These are phyloP conservation scores for Elsinoe arachidis DNA, from an alignment of 2,329 filamentous ascomycete genomes.

Conservation along the genomic window DNA sequence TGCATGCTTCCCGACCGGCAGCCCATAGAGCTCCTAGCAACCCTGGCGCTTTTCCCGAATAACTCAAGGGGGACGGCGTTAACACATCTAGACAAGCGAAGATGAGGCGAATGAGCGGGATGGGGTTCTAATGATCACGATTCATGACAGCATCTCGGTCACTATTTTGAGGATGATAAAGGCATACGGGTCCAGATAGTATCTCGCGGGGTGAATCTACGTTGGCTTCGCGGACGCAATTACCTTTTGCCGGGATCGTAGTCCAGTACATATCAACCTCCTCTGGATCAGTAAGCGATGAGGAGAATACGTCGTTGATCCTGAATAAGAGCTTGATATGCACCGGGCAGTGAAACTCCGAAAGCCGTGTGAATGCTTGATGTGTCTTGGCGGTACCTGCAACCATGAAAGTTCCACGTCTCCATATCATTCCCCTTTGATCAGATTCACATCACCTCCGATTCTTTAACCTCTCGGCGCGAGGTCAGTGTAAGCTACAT, in stretches of 20 bases:
- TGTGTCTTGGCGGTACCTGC: background rate
- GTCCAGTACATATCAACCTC: too few relatives aligned
- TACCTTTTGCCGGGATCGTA: too few relatives aligned
- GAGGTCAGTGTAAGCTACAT: background rate
- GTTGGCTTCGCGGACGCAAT: too few relatives aligned
- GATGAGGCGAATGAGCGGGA: too few relatives aligned
- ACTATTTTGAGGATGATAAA: too few relatives aligned
- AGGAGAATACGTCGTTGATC: background rate
- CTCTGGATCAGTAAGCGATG: too few relatives aligned
- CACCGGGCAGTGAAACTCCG: background rate
- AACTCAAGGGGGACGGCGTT: background rate
- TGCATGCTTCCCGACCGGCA: background rate
- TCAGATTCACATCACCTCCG: too few relatives aligned
- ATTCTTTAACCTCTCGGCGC: background rate
- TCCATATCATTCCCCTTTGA: background rate
- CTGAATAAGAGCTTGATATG: background rate
- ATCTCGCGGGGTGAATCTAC: too few relatives aligned
- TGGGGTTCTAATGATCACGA: too few relatives aligned
- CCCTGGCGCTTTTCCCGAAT: slow-evolving; percentile 12
- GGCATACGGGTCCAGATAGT: too few relatives aligned
- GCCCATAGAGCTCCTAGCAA: slow-evolving; percentile 2
- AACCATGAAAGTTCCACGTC: slow-evolving; percentile 11
- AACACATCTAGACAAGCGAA: background rate
- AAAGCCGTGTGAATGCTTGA: background rate
- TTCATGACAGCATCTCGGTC: too few relatives aligned